Percentiles rank a stretch among this genome's conserved stretches.
Evolutionary conservation across 306 rosid species (phyloP).

Genomic region (Medicago truncatula): DNA sequence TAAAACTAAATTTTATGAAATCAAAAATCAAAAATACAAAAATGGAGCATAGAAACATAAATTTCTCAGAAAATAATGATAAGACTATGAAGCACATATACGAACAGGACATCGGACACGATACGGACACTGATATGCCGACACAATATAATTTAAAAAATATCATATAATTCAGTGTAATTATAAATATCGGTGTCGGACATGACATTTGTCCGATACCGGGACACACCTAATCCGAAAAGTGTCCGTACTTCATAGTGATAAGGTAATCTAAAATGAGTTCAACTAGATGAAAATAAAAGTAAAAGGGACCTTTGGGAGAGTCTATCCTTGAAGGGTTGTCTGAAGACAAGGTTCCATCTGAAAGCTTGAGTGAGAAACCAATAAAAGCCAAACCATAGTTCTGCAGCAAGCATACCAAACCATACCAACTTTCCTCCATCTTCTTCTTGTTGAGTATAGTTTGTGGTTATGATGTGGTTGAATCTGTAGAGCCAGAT

Average conservation of each 20-base stretch:
- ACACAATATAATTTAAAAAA: no score
- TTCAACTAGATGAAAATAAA: not conserved
- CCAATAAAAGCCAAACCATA: constrained; percentile 91
- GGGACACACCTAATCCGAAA: no score
- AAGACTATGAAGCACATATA: no score
- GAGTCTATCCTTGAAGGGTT: constrained; percentile 63
- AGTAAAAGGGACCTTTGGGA: constrained; percentile 56
- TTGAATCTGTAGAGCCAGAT: constrained; percentile 70
- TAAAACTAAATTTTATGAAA: no score
- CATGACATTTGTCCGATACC: no score
- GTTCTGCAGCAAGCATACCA: constrained; percentile 67
- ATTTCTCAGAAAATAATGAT: not conserved
- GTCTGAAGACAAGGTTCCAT: constrained; percentile 66
- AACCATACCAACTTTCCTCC: constrained; percentile 64
- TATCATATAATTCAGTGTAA: no score
- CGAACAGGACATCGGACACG: no score
- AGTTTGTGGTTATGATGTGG: constrained; percentile 41
- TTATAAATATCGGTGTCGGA: no score
- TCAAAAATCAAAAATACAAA: not conserved
- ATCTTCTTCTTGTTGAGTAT: constrained; percentile 34
- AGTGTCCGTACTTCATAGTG: no score
- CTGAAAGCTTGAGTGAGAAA: constrained; percentile 66
- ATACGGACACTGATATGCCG: no score
- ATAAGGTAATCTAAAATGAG: not conserved
- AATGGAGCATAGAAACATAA: not conserved